Base-by-base conservation (phyloP, 2,329 filamentous ascomycete genomes). In the Trichophyton schoenleinii region DNA sequence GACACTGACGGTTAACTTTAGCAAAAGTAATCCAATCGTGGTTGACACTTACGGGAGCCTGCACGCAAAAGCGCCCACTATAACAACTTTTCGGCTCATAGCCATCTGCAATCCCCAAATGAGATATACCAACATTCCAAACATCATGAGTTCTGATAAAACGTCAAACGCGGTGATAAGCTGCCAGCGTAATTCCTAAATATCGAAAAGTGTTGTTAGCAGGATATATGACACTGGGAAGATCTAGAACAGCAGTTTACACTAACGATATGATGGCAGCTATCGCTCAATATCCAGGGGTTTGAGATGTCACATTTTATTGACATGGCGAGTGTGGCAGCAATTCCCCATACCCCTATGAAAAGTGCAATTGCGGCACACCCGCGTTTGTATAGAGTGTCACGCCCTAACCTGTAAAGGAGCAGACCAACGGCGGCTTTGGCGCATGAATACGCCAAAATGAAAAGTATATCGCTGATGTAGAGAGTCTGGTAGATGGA, bases 21-120 rank as follows among this genome's bases (percentile, higher is more conserved):
- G 44, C 2, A 22, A 25, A 25, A 9, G 0, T 9, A 11, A 22
- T 7, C 9, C 7, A 48, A 13, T 8, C 6, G 8, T 3, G 22
- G 44, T 31, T 36, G 6, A n/a, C 25, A 6, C 34, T 34, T 67
- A 74, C 70, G 70, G 70, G 58, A 74, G 58, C 28, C 74, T 67
- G 38, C 72, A 68, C 34, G 67, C 72, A 65, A 76, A 76, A 3
- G 73, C 74, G 31, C 67, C 60, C 5, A 74, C 63, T 36, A 76
- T 70, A 62, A 71, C 67, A 15, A 65, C 62, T 64, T 74, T 75
- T 57, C 68, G 67, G n/a, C 49, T 65, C 28, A 60, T 59, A 1
- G 68, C 66, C 73, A 74, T 73, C n/a, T 73, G 72, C n/a, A 75
- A 65, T 22, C 64, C 66, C 70, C 71, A 74, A 25, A 74, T 68